phyloP scores from a whole-genome alignment of 768 basidiomycete genomes.

The Xanthoconium stramineum region DNA sequence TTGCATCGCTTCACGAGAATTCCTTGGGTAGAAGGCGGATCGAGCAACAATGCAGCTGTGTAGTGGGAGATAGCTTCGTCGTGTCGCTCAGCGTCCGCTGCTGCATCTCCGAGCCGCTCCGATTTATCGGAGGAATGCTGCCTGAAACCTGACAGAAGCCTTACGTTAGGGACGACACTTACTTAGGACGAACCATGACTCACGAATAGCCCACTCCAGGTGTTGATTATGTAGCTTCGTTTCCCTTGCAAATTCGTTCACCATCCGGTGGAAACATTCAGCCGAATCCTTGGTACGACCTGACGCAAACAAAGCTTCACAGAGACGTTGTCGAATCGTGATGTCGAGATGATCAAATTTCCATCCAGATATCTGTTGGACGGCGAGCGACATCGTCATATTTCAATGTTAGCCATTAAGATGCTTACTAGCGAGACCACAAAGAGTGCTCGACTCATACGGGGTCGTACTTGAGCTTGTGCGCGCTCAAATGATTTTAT shows the following conservation, averaged over 20 bases:
- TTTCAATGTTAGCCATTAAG: no score
- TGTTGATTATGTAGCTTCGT: no score
- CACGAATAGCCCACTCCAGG: no score
- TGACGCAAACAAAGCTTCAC: not conserved
- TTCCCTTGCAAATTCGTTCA: no score
- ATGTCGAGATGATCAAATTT: not conserved
- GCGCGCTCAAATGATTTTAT: not conserved
- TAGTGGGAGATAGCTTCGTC: not conserved
- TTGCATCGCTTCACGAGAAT: not conserved
- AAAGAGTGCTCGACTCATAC: not conserved
- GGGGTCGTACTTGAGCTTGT: not conserved
- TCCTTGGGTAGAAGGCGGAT: not conserved
- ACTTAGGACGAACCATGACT: no score
- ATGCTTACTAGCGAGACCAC: conserved; percentile 7
- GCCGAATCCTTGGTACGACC: not conserved
- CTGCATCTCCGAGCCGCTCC: not conserved
- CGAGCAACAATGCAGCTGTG: not conserved
- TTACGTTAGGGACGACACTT: not conserved
- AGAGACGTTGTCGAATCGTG: not conserved
- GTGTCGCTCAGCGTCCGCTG: not conserved
- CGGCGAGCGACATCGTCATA: not conserved
- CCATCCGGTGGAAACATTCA: not conserved
- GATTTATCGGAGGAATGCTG: not conserved
- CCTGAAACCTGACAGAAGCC: not conserved
- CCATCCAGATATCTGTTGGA: conserved; percentile 4